A percentile compares a stretch with the other conserved stretches of the same genome.
Evolutionary conservation across 148 eudicot genomes (phyloP).

Genomic region (Rhododendron kiyosumense): DNA sequence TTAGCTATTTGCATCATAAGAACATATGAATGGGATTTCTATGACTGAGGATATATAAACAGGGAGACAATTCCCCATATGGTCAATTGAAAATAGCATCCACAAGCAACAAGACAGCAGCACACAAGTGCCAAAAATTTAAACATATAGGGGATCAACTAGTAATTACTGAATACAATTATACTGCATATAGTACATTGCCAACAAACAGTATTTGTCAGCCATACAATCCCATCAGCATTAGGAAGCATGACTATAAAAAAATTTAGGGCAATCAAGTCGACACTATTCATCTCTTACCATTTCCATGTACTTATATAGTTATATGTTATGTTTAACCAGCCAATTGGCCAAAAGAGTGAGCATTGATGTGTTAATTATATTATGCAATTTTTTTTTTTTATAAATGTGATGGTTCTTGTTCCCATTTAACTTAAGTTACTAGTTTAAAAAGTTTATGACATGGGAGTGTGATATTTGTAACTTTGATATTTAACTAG

Average conservation of each 20-base stretch:
- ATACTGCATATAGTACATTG: background rate
- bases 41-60: background rate
- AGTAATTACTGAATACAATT: background rate
- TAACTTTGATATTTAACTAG: background rate
- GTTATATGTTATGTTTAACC: background rate
- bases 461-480: background rate
- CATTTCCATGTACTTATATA: background rate
- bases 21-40: background rate
- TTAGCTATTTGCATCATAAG: background rate
- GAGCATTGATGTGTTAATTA: background rate
- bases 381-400: background rate
- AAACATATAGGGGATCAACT: background rate
- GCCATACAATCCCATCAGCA: background rate
- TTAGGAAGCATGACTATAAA: background rate
- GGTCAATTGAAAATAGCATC: background rate
- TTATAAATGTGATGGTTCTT: background rate
- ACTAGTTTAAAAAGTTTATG: background rate
- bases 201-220: background rate
- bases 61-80: background rate
- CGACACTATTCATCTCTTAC: background rate
- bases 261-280: background rate
- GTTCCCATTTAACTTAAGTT: background rate
- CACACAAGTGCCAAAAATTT: background rate
- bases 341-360: background rate
- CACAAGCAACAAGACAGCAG: background rate